These are phyloP conservation scores for Marchantia paleacea DNA, from an alignment of 225 moss, liverwort and hornwort species.

Conservation along the genomic window DNA sequence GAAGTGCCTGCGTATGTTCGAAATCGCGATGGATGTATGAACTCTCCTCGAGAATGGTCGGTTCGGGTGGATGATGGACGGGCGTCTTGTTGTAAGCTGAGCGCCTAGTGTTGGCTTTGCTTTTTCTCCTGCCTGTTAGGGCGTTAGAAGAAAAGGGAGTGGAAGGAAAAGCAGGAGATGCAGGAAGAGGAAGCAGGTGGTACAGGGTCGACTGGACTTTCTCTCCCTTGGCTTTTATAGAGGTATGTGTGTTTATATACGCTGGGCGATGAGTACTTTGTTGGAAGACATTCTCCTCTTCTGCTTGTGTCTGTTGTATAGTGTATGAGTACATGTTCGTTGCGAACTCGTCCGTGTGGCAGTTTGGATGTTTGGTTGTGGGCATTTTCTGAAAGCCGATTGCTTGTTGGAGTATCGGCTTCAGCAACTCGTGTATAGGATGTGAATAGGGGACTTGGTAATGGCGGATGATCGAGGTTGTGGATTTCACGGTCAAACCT, in stretches of 20 bases:
- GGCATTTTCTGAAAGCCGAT: background rate
- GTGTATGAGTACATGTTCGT: background rate
- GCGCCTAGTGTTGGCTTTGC: background rate
- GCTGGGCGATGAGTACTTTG: background rate
- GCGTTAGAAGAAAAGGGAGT: background rate
- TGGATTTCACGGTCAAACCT: background rate
- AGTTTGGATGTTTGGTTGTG: background rate
- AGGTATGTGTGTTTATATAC: conserved; percentile 12
- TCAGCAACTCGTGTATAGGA: background rate
- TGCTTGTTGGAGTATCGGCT: background rate
- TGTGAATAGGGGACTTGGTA: background rate
- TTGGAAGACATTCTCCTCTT: conserved; percentile 10
- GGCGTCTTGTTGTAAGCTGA: background rate
- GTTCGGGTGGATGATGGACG: background rate
- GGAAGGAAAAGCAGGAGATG: no score
- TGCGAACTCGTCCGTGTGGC: background rate
- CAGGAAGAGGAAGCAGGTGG: background rate
- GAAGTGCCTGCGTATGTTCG: background rate
- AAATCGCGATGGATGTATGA: background rate
- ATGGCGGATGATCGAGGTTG: background rate
- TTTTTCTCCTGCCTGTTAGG: background rate
- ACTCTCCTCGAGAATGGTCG: background rate
- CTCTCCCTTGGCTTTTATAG: background rate
- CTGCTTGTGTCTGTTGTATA: background rate
- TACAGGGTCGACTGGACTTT: background rate